Percentiles rank a stretch among this genome's conserved stretches.
phyloP scores from a whole-genome alignment of 2,329 filamentous ascomycete genomes.

The Ophiognomonia clavigignenti-juglandacearum region DNA sequence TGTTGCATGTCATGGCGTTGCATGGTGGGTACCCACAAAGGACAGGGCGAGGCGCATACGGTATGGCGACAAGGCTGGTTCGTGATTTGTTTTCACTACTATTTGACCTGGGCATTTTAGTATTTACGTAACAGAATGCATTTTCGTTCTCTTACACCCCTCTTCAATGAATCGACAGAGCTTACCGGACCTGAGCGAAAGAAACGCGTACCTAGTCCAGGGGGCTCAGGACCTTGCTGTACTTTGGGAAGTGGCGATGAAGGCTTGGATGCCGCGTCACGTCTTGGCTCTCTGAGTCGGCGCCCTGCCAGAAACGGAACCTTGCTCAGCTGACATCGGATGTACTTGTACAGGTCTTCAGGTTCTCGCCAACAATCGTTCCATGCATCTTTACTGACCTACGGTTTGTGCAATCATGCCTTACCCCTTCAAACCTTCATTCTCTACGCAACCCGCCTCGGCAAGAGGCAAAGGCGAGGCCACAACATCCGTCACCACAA shows the following conservation, averaged over 20 bases:
- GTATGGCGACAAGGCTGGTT: conserved; percentile 3
- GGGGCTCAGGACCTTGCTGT: too few species aligned
- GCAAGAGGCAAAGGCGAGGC: background rate
- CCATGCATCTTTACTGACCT: background rate
- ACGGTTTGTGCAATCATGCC: background rate
- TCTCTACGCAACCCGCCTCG: background rate
- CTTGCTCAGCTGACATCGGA: background rate
- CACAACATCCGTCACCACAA: background rate
- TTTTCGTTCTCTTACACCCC: background rate
- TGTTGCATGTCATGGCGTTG: conserved; percentile 14
- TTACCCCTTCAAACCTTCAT: background rate
- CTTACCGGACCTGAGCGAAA: too few species aligned
- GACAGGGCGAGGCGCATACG: conserved; percentile 5
- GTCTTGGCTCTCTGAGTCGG: too few species aligned
- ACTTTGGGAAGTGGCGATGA: background rate
- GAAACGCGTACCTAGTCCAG: too few species aligned
- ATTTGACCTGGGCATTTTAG: background rate
- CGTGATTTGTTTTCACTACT: background rate
- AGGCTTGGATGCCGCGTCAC: background rate
- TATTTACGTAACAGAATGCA: background rate
- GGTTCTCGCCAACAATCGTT: background rate
- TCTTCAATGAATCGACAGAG: too few species aligned
- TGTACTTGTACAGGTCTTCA: background rate
- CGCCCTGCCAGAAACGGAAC: too few species aligned
- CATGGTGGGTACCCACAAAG: background rate